Percentiles rank a stretch among this genome's conserved stretches.
Evolutionary conservation across 306 rosid genomes (phyloP).

Genomic region (Echinosophora koreensis): DNA sequence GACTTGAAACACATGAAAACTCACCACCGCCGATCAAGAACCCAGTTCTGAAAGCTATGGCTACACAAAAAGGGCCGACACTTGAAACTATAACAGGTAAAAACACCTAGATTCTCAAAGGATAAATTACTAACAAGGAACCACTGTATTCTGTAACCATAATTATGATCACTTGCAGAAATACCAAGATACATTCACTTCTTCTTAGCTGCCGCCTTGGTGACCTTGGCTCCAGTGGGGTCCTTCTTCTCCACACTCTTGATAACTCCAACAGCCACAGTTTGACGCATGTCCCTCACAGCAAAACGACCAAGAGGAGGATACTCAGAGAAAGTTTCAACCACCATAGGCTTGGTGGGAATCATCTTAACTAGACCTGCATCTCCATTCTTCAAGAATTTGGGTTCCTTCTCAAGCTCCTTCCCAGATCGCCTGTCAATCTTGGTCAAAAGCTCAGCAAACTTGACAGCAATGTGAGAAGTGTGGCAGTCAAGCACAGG

Average conservation of each 20-base stretch:
- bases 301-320: constrained; percentile 54
- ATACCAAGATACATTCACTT: constrained; percentile 18
- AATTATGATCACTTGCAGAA: not conserved
- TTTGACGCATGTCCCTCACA: constrained; percentile 53
- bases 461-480: constrained; percentile 46
- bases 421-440: constrained; percentile 50
- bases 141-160: constrained; percentile 2
- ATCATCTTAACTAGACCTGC: constrained; percentile 47
- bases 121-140: constrained; percentile 3
- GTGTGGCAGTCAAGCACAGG: constrained; percentile 52
- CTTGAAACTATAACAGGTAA: constrained; percentile 9
- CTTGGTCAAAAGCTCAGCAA: constrained; percentile 43
- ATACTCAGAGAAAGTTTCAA: constrained; percentile 44
- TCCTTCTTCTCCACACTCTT: constrained; percentile 49
- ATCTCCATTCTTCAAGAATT: constrained; percentile 47
- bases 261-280: constrained; percentile 47
- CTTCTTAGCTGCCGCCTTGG: constrained; percentile 51
- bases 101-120: constrained; percentile 13
- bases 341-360: constrained; percentile 52
- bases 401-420: constrained; percentile 41
- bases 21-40: constrained; percentile 39
- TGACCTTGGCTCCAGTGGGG: constrained; percentile 45
- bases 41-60: constrained; percentile 32
- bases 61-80: not conserved
- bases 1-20: constrained; percentile 12